Conservation (phyloP, 352 stramenopile genomes). For the Pythium grandisporangium region DNA sequence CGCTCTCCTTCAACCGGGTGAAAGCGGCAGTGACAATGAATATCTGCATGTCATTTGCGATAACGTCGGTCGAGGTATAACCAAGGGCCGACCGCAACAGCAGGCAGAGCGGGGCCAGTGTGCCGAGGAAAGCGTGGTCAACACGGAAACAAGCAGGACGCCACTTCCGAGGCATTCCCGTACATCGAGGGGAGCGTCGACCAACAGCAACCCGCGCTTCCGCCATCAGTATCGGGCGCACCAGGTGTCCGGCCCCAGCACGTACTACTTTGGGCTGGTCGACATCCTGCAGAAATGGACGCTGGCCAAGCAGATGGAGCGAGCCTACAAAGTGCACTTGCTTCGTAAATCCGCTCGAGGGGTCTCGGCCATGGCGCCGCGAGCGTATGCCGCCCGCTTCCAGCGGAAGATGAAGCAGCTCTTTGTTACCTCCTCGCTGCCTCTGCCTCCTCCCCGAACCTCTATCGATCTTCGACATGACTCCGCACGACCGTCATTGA, state of each 20-base stretch:
- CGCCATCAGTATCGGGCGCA: conserved; percentile 57
- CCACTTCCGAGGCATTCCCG: too few species aligned
- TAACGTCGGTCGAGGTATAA: conserved; percentile 11
- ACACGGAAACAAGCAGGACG: too few species aligned
- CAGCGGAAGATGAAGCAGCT: conserved; percentile 82
- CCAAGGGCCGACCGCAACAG: too few species aligned
- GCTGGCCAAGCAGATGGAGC: conserved; percentile 64
- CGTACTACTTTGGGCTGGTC: conserved; percentile 87
- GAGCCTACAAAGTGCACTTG: conserved; percentile 77
- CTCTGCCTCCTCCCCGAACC: too few species aligned
- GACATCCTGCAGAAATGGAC: conserved; percentile 88
- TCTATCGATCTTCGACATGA: too few species aligned
- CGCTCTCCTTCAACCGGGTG: neutral
- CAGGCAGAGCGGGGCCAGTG: conserved; percentile 12
- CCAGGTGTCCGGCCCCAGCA: conserved; percentile 74
- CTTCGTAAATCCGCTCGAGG: conserved; percentile 61
- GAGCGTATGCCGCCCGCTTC: conserved; percentile 66
- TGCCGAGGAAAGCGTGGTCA: conserved; percentile 9
- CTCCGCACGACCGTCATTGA: too few species aligned
- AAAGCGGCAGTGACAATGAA: conserved; percentile 17
- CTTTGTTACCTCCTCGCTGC: conserved; percentile 40
- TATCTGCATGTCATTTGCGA: conserved; percentile 29
- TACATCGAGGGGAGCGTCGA: too few species aligned
- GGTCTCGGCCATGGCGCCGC: conserved; percentile 63
- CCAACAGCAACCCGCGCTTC: neutral